These are phyloP conservation scores for Amphichorda felina DNA, from an alignment of 2,329 filamentous ascomycete genomes.

Conservation along the genomic window DNA sequence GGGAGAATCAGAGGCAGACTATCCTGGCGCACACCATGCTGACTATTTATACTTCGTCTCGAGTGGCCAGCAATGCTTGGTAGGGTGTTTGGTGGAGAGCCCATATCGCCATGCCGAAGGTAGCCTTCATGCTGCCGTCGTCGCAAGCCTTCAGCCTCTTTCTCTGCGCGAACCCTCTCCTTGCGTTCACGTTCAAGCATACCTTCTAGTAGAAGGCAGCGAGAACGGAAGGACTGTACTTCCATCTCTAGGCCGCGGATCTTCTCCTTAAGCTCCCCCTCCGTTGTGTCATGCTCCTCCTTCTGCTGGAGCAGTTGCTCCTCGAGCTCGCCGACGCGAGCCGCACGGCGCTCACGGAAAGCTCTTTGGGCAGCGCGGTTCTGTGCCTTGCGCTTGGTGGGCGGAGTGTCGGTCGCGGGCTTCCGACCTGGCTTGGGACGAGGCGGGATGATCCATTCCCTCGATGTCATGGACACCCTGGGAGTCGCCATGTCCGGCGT, in stretches of 20 bases:
- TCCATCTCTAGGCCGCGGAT: conserved; percentile 50
- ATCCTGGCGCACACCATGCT: background rate
- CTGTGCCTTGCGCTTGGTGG: conserved; percentile 87
- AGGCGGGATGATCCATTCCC: conserved; percentile 77
- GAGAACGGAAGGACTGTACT: conserved; percentile 50
- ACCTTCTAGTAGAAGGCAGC: conserved; percentile 51
- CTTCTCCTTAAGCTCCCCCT: conserved; percentile 45
- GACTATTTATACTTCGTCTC: background rate
- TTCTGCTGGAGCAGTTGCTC: conserved; percentile 52
- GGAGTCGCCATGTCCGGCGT: conserved; percentile 19
- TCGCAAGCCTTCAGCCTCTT: conserved; percentile 23
- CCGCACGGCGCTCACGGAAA: conserved; percentile 78
- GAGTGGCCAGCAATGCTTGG: conserved; percentile 1
- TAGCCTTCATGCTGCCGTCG: conserved; percentile 15
- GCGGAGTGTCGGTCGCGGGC: conserved; percentile 83
- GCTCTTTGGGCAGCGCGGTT: conserved; percentile 86
- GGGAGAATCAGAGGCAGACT: conserved; percentile 37
- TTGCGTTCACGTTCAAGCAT: conserved; percentile 48
- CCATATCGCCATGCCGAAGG: conserved; percentile 6
- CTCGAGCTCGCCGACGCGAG: conserved; percentile 67
- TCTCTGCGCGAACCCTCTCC: conserved; percentile 30
- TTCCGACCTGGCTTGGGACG: conserved; percentile 86
- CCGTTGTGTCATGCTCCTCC: conserved; percentile 42
- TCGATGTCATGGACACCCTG: conserved; percentile 57
- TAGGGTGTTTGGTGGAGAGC: background rate